Base-by-base conservation (phyloP, 805 yeast species). In the Saturnispora zaruensis region DNA sequence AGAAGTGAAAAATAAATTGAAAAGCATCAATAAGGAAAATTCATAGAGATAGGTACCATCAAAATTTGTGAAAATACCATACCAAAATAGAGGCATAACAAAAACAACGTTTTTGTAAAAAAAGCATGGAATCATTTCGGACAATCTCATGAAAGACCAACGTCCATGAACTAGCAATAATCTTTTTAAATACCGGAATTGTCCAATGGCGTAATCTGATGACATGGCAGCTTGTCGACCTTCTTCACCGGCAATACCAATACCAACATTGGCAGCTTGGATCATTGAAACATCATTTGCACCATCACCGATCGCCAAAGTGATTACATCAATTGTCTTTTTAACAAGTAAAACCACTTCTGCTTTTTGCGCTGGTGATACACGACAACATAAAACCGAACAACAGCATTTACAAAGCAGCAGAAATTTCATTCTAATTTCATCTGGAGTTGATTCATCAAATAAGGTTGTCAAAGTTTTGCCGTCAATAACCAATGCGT, bases 271-370 rank as follows among this genome's bases (percentile, higher is more conserved):
- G 4, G 95, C 91, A 32, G 87, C 84, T 60, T 84, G 91, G 54
- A 85, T 86, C 95, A 85, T 85, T 7, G 93, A 86, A 45, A 85
- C 93, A 64, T 85, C 95, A 60, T 85, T 85, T 24, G 93, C 87
- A 55, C 95, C 95, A 62, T 85, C 95, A 30, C 95, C 95, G 62
- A 85, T 79, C 0, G 91, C 87, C 51, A 85, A 71, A 0, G 93
- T 84, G 80, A 84, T 83, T 32, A 85, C 93, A 45, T 75, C 74
- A 56, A 85, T 72, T 7, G 74, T 73, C 28, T 73, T 69, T 61
- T 82, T 82, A 25, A 85, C 89, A 69, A 81, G 65, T 53, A 69
- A 72, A 21, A 84, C 91, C 24, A 86, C 84, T 14, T 76, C 76
- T 3, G 93, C 95, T 67, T 85, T 85, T 63, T 85, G 93, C 18